These are phyloP conservation scores for Stramenopiles sp. DNA, from an alignment of 352 stramenopile species.

Conservation along the genomic window DNA sequence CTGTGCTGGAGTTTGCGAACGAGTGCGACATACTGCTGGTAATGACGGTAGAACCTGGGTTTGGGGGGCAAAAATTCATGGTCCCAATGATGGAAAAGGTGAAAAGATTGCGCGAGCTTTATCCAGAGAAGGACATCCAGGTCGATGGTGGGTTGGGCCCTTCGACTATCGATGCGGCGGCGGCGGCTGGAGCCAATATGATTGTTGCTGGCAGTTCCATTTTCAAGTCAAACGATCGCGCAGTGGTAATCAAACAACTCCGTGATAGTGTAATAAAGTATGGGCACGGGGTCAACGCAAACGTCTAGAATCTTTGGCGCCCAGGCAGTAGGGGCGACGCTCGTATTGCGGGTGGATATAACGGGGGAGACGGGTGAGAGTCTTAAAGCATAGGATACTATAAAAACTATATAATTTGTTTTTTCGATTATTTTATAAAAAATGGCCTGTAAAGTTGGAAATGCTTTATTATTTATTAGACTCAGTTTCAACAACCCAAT, in stretches of 20 bases:
- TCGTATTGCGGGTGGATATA: no score
- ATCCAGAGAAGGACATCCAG: constrained; percentile 84
- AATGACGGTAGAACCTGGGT: constrained; percentile 95
- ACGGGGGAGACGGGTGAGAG: no score
- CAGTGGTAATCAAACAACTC: constrained; percentile 46
- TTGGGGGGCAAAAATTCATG: constrained; percentile 92
- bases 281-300: no score
- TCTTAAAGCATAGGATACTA: no score
- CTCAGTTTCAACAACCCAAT: no score
- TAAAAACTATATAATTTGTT: no score
- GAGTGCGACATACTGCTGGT: constrained; percentile 84
- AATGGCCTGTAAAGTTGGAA: no score
- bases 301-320: no score
- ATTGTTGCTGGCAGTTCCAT: constrained; percentile 86
- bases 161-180: constrained; percentile 72
- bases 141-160: constrained; percentile 83
- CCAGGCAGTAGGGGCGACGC: no score
- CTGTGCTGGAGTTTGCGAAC: constrained; percentile 47
- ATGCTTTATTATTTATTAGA: no score
- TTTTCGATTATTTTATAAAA: no score
- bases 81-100: constrained; percentile 81
- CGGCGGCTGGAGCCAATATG: constrained; percentile 82
- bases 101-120: constrained; percentile 54
- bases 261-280: constrained; percentile 49
- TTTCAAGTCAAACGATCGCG: constrained; percentile 53